Evolutionary conservation across 129 eudicot species (phyloP).

Genomic region (Pulicaria dysenterica): DNA sequence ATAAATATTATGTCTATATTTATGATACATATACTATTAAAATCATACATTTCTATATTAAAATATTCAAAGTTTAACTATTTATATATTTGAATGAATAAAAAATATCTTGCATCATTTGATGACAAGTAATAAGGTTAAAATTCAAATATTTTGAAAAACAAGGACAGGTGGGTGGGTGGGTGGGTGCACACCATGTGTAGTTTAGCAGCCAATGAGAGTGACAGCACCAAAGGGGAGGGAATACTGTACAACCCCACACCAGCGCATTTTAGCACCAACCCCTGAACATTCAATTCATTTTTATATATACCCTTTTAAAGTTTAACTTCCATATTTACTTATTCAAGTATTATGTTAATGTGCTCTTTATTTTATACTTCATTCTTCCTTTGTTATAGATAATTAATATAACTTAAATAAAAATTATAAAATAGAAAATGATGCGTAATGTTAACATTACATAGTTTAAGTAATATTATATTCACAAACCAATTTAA

Average conservation of each 20-base stretch:
- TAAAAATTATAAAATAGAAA: no score
- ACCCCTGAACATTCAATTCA: not conserved
- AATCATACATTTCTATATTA: no score
- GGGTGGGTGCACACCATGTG: conserved; percentile 42
- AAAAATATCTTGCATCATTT: not conserved
- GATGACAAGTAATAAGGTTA: not conserved
- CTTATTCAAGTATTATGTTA: no score
- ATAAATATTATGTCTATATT: no score
- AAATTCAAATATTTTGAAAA: not conserved
- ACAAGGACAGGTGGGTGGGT: conserved; percentile 25
- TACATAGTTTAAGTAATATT: no score
- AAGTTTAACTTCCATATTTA: not conserved
- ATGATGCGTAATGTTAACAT: no score
- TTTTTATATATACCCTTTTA: not conserved
- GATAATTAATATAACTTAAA: not conserved
- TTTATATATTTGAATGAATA: no score
- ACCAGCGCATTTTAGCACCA: conserved; percentile 36
- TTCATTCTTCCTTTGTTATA: not conserved
- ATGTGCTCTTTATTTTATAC: not conserved
- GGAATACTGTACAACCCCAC: conserved; percentile 15
- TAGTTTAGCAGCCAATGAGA: not conserved
- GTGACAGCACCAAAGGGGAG: conserved; percentile 16
- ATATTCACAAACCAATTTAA: no score
- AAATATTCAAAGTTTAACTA: no score
- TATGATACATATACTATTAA: no score